phyloP scores from a whole-genome alignment of 768 basidiomycete species.

The Boletus insuetus region DNA sequence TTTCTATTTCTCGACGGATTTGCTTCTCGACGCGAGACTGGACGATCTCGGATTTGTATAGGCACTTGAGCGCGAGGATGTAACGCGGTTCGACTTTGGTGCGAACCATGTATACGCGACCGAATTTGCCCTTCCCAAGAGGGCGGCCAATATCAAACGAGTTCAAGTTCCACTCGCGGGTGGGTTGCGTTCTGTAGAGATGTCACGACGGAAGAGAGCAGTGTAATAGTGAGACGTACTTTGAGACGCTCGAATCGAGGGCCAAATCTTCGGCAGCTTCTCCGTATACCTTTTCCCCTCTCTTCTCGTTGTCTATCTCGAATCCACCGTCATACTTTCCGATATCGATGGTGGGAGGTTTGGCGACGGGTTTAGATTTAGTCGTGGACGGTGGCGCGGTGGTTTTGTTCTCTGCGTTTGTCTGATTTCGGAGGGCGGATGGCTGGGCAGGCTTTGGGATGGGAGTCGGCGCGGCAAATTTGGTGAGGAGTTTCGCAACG shows the following conservation, averaged over 20 bases:
- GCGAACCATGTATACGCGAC: constrained; percentile 97
- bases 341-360: constrained; percentile 55
- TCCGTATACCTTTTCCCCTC: constrained; percentile 70
- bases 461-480: constrained; percentile 67
- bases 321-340: constrained; percentile 96
- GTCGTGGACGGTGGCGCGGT: constrained; percentile 25
- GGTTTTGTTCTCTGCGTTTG: constrained; percentile 24
- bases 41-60: constrained; percentile 96
- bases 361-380: constrained; percentile 21
- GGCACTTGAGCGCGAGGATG: constrained; percentile 94
- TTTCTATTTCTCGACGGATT: constrained; percentile 95
- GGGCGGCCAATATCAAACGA: constrained; percentile 94
- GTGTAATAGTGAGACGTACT: constrained; percentile 41
- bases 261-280: constrained; percentile 81
- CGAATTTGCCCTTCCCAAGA: constrained; percentile 98
- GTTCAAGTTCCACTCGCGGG: constrained; percentile 80
- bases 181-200: constrained; percentile 57
- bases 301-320: constrained; percentile 82
- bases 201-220: not conserved
- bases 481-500: constrained; percentile 70
- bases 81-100: constrained; percentile 86
- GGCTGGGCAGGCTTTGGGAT: constrained; percentile 30
- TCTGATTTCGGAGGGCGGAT: constrained; percentile 45
- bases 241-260: constrained; percentile 75
- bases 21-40: constrained; percentile 93